Percentiles rank a stretch among this genome's conserved stretches.
These are phyloP conservation scores for Helicostylum pulchrum DNA, from an alignment of 192 early-diverging fungal species.

Conservation along the genomic window DNA sequence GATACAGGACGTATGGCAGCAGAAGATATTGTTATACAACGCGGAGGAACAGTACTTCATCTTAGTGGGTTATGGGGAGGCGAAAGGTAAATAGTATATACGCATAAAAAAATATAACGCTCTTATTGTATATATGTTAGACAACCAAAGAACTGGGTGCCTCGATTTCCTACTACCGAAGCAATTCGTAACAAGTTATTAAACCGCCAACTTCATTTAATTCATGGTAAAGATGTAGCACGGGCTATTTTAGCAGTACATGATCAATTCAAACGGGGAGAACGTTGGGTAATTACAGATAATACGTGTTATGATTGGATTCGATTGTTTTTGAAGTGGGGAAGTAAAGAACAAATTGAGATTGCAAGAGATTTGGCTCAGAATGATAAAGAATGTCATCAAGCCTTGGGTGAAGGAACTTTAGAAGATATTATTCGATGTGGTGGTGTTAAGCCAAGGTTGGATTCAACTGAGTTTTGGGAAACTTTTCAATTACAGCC, in stretches of 20 bases:
- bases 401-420: conserved; percentile 15
- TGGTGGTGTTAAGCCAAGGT: conserved; percentile 20
- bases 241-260: conserved; percentile 47
- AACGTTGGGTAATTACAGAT: conserved; percentile 60
- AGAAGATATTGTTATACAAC: conserved; percentile 38
- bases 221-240: conserved; percentile 62
- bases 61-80: conserved; percentile 58
- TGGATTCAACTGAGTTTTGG: conserved; percentile 40
- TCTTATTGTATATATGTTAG: conserved; percentile 9
- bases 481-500: conserved; percentile 24
- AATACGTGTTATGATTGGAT: conserved; percentile 56
- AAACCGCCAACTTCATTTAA: conserved; percentile 47
- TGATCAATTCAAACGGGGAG: conserved; percentile 22
- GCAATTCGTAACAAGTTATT: conserved; percentile 24
- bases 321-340: conserved; percentile 27
- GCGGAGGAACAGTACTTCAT: conserved; percentile 46
- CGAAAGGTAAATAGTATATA: conserved; percentile 15
- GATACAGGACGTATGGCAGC: conserved; percentile 36
- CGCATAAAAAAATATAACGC: not conserved
- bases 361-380: conserved; percentile 9
- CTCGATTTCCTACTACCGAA: conserved; percentile 43
- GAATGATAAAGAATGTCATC: conserved; percentile 20
- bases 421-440: conserved; percentile 19
- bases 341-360: conserved; percentile 22
- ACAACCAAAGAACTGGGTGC: conserved; percentile 54